Base-by-base conservation (phyloP, 2,329 filamentous ascomycete genomes). In the Botrytis porri region DNA sequence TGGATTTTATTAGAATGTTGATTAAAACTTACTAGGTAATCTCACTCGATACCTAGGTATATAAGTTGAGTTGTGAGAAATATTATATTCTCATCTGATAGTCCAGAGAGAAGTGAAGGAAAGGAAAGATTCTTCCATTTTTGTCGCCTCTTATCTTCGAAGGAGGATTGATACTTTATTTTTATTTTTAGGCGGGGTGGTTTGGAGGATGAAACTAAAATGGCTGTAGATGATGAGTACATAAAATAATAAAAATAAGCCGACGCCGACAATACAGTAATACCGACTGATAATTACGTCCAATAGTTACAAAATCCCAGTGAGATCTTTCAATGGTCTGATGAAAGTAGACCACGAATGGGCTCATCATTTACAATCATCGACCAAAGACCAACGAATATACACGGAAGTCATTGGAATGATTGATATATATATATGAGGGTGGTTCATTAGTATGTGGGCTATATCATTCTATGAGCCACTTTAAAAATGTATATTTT, bases 101-200 rank as follows among this genome's bases (percentile, higher is more conserved):
- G 7, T 32, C 16, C 37, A 4, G n/a, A 43, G 39, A 29, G n/a
- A 29, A 16, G 39, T 32, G n/a, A 32, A 22, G 32, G 37, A 43
- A 45, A 14, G 5, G 29, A 22, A 39, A 39, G 3, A 39, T 61
- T 39, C 37, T 37, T 25, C 22, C 59, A 61, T 37, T n/a, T 39
- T n/a, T 61, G 22, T 39, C 25, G 59, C 35, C 35, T 61, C 35
- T 37, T n/a, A n/a, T n/a, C 35, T 25, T 61, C 14, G 59, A 61
- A 37, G 10, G 59, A 37, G 32, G 59, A 0, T 61, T 39, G 32
- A 61, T 39, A 61, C 59, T 61, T 61, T 61, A n/a, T n/a, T n/a
- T n/a, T n/a, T n/a, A n/a, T n/a, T 60, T 61, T 54, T 54, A 61
- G 59, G 59, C 59, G 59, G 59, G 59, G 59, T 61, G 20, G 35